Conservation (phyloP, 257 asterid species). For the Cruciata laevipes region DNA sequence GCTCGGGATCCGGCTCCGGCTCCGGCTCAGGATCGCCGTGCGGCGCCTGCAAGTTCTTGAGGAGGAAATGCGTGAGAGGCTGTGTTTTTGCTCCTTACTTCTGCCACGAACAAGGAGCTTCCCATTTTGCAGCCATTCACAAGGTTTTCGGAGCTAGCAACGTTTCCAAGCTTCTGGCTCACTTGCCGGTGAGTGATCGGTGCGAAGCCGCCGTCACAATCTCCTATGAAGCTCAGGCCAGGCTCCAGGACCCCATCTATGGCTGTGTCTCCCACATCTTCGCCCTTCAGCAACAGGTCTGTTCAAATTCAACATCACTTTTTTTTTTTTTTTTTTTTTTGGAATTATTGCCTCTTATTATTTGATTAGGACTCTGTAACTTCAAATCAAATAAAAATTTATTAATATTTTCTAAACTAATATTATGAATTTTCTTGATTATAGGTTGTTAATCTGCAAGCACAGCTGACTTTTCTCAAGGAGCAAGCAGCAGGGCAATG, state of each 20-base stretch:
- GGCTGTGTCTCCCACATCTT: slow-evolving; percentile 47
- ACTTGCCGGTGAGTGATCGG: slow-evolving; percentile 34
- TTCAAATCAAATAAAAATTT: no score
- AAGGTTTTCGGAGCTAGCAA: slow-evolving; percentile 54
- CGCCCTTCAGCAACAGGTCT: slow-evolving; percentile 44
- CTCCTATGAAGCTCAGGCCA: slow-evolving; percentile 45
- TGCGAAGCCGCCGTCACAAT: slow-evolving; percentile 39
- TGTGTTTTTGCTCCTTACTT: slow-evolving; percentile 48
- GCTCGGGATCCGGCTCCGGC: slow-evolving; percentile 29
- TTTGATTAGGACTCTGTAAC: not conserved
- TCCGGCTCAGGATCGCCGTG: slow-evolving; percentile 71
- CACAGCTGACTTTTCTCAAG: slow-evolving; percentile 34
- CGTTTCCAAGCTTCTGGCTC: slow-evolving; percentile 42
- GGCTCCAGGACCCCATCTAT: slow-evolving; percentile 47
- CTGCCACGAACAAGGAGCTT: slow-evolving; percentile 40
- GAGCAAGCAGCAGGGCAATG: slow-evolving; percentile 39
- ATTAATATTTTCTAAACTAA: no score
- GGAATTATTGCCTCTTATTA: no score
- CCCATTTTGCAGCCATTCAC: slow-evolving; percentile 40
- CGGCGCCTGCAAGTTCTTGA: slow-evolving; percentile 47
- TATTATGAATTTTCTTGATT: not conserved
- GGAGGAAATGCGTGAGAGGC: slow-evolving; percentile 42
- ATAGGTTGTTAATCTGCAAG: slow-evolving; percentile 35
- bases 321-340: no score
- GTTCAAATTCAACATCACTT: no score